These are phyloP conservation scores for Yarrowia phangngaensis DNA, from an alignment of 805 yeast species.

Conservation along the genomic window DNA sequence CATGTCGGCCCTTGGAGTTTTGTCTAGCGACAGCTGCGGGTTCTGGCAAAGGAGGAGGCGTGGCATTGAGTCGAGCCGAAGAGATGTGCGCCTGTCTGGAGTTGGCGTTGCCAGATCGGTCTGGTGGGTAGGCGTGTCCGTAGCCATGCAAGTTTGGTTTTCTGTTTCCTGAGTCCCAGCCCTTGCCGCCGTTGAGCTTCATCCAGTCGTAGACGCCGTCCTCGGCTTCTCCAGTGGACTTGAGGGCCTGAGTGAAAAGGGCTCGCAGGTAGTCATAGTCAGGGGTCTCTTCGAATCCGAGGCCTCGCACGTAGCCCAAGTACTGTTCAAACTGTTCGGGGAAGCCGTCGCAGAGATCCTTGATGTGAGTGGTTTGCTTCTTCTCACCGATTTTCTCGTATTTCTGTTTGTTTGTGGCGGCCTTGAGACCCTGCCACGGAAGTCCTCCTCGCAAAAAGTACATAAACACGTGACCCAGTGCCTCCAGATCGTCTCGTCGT, in stretches of 20 bases:
- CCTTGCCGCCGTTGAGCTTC: slow-evolving; percentile 90
- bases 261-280: slow-evolving; percentile 84
- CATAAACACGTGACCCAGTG: slow-evolving; percentile 88
- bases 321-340: slow-evolving; percentile 94
- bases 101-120: slow-evolving; percentile 22
- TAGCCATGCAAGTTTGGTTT: slow-evolving; percentile 94
- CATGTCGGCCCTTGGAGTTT: slow-evolving; percentile 37
- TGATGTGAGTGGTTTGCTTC: slow-evolving; percentile 82
- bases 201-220: slow-evolving; percentile 98
- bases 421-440: slow-evolving; percentile 99
- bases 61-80: slow-evolving; percentile 44
- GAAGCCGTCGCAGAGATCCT: slow-evolving; percentile 79
- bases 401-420: slow-evolving; percentile 95
- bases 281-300: slow-evolving; percentile 90
- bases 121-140: slow-evolving; percentile 86
- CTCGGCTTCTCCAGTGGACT: slow-evolving; percentile 61
- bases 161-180: slow-evolving; percentile 90
- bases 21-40: slow-evolving; percentile 40
- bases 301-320: slow-evolving; percentile 78
- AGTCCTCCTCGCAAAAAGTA: slow-evolving; percentile 93
- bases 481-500: slow-evolving; percentile 93
- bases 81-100: slow-evolving; percentile 36
- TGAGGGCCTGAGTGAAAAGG: slow-evolving; percentile 72
- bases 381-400: slow-evolving; percentile 97
- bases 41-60: slow-evolving; percentile 39